phyloP scores from a whole-genome alignment of 345 rosid species.

The Kandelia obovata region DNA sequence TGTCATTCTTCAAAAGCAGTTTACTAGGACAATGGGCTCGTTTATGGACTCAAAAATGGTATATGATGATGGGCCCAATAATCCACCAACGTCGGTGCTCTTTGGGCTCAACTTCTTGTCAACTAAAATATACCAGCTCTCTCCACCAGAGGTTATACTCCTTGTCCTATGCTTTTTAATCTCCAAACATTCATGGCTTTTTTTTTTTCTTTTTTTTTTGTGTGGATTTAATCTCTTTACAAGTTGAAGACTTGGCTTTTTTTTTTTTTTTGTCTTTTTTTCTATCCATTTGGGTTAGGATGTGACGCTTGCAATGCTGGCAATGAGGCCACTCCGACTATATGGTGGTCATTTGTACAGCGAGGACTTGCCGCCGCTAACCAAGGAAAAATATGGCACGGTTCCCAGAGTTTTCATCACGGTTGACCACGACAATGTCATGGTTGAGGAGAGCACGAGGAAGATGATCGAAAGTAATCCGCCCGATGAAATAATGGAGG shows the following conservation, averaged over 20 bases:
- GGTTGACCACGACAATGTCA: slow-evolving; percentile 18
- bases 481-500: slow-evolving; percentile 22
- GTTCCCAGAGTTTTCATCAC: slow-evolving; percentile 25
- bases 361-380: not conserved
- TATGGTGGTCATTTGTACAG: too few relatives aligned
- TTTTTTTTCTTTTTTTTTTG: too few relatives aligned
- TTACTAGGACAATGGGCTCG: slow-evolving; percentile 4
- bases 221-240: too few relatives aligned
- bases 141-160: slow-evolving; percentile 41
- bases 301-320: too few relatives aligned
- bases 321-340: too few relatives aligned
- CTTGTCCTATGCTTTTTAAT: too few relatives aligned
- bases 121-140: slow-evolving; percentile 32
- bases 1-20: slow-evolving; percentile 10
- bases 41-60: slow-evolving; percentile 24
- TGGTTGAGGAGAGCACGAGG: slow-evolving; percentile 13
- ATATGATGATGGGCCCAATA: slow-evolving; percentile 22
- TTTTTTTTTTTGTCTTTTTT: too few relatives aligned
- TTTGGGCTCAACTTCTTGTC: slow-evolving; percentile 30
- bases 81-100: slow-evolving; percentile 22
- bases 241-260: too few relatives aligned
- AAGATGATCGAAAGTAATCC: slow-evolving; percentile 33
- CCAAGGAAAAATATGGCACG: slow-evolving; percentile 13
- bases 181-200: too few relatives aligned
- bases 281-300: too few relatives aligned